Evolutionary conservation across 139 green algal species (phyloP), one percentile per base, ranked within the genome.

Genomic region (Chlorella sp.): DNA sequence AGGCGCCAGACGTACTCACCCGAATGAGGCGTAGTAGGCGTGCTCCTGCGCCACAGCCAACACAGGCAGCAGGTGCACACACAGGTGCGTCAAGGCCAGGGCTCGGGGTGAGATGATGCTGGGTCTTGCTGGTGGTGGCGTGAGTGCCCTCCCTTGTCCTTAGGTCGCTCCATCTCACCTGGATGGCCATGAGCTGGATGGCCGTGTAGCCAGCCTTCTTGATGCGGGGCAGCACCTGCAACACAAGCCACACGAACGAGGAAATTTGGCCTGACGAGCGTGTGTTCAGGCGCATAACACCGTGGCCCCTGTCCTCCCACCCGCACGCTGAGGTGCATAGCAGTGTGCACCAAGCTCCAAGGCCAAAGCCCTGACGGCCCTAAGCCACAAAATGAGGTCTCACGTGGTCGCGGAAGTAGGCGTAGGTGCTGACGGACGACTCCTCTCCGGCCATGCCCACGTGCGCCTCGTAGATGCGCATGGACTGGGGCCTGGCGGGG

Each of bases 401-500:
- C 42, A 94, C 86, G 42, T 84, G 80, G 70, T 91, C 81, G 26
- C 85, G 90, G 83, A 97, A 98, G 31, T 97, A 81, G 0, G 75
- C 72, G 77, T 97, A 98, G 17, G 83, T 87, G 26, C 82, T 79
- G 10, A 98, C 91, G 1, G 62, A 67, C 50, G 5, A 31, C 59
- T 93, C 84, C 73, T 97, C 86, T 1, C 82, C 82, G 73, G 77
- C 88, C 95, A 99, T 99, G 51, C 95, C 95, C 32, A 98, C 95
- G 75, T 98, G 95, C 0, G 93, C 90, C 85, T 98, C 95, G 75
- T 98, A 99, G 67, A 99, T 96, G 59, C 87, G 85, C 31, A 94
- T 86, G 2, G 84, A 77, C 6, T 49, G 1, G 0, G 88, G 87
- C 3, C 73, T 69, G 4, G 67, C 31, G 0, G 94, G 94, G 3